Evolutionary conservation across 768 basidiomycete genomes (phyloP).

Genomic region (Russula olivacea): DNA sequence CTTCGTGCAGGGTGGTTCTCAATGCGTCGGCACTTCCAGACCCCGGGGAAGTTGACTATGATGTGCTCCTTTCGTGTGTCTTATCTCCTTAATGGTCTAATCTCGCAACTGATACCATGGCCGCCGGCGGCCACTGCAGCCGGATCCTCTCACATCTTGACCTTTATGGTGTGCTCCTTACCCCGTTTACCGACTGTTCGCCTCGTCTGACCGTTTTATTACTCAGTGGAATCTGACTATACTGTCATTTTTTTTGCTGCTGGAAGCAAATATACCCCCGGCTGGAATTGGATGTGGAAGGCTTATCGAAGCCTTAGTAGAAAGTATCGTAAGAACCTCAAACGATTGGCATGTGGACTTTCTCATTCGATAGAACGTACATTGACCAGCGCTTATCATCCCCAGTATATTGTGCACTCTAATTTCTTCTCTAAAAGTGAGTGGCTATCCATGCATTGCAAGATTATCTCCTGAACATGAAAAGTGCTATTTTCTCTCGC

Average conservation of each 20-base stretch:
- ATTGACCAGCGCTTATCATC: conserved; percentile 12
- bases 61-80: conserved; percentile 59
- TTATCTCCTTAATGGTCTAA: conserved; percentile 19
- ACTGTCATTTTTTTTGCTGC: conserved; percentile 84
- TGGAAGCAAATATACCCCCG: conserved; percentile 64
- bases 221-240: conserved; percentile 85
- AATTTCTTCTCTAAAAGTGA: conserved; percentile 76
- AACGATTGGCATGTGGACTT: conserved; percentile 55
- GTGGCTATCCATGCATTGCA: conserved; percentile 34
- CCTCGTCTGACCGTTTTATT: not conserved
- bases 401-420: conserved; percentile 79
- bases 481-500: conserved; percentile 85
- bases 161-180: conserved; percentile 55
- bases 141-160: conserved; percentile 75
- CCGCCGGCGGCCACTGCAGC: conserved; percentile 33
- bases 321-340: conserved; percentile 85
- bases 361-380: not conserved
- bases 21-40: conserved; percentile 81
- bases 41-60: conserved; percentile 69
- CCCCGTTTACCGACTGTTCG: not conserved
- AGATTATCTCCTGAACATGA: conserved; percentile 14
- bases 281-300: conserved; percentile 91
- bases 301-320: conserved; percentile 74
- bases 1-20: conserved; percentile 62
- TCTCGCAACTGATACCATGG: conserved; percentile 9